A percentile compares a stretch with the other conserved stretches of the same genome.
Evolutionary conservation across 1,284 basidiomycete species (phyloP).

Genomic region (Austropuccinia psidii): DNA sequence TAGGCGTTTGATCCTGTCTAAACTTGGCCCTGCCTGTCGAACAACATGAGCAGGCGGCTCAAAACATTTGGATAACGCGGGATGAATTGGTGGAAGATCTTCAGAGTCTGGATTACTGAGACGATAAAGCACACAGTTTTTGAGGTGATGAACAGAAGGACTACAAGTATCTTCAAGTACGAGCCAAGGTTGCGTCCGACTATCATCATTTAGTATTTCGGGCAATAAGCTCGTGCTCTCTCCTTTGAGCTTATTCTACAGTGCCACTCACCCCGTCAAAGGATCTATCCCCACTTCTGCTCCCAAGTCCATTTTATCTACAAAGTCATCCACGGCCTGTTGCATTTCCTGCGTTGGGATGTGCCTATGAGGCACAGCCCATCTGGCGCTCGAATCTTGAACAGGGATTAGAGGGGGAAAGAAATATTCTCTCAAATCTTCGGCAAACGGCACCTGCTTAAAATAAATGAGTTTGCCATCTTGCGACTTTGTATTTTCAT

Average conservation of each 20-base stretch:
- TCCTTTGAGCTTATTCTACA: neutral
- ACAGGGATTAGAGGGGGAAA: neutral
- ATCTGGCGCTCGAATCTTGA: neutral
- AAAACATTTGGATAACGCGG: conserved; percentile 9
- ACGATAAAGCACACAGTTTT: conserved; percentile 10
- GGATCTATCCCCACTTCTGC: neutral
- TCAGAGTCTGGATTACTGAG: conserved; percentile 1
- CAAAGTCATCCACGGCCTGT: conserved; percentile 33
- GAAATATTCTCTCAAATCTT: neutral
- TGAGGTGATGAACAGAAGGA: conserved; percentile 24
- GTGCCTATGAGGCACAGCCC: neutral
- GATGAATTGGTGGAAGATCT: conserved; percentile 15
- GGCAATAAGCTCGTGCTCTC: neutral
- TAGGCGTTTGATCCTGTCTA: conserved; percentile 18
- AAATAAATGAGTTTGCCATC: neutral
- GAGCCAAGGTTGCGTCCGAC: conserved; percentile 13
- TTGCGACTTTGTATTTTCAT: neutral
- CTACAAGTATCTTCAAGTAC: conserved; percentile 11
- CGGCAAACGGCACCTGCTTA: conserved; percentile 16
- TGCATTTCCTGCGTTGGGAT: conserved; percentile 22
- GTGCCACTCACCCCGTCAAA: neutral
- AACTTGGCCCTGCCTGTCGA: neutral
- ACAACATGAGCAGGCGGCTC: conserved; percentile 9
- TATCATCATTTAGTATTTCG: neutral
- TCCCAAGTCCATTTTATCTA: conserved; percentile 21